phyloP scores from a whole-genome alignment of 1,139 yeast genomes.

The Magnusiomyces tetraspermus region DNA sequence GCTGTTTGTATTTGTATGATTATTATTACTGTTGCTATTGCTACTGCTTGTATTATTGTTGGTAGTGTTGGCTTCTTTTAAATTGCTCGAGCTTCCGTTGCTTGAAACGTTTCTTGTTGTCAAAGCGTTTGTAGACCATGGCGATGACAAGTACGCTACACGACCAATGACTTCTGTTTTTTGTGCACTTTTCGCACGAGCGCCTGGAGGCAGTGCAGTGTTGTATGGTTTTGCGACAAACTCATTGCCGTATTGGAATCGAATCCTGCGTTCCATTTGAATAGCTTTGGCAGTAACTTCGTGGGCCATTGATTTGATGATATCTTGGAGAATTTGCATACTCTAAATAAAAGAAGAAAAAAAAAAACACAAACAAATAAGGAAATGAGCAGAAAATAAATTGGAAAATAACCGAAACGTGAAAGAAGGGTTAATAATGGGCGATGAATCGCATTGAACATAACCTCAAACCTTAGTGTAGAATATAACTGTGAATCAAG shows the following conservation, averaged over 20 bases:
- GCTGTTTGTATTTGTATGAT: not conserved
- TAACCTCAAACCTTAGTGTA: too few species aligned
- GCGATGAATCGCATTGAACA: too few species aligned
- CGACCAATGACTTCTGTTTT: slow-evolving; percentile 25
- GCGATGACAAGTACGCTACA: slow-evolving; percentile 22
- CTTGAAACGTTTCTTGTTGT: too few species aligned
- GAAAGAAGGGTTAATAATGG: too few species aligned
- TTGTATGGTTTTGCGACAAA: slow-evolving; percentile 19
- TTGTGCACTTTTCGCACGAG: slow-evolving; percentile 15
- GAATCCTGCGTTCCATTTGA: slow-evolving; percentile 34
- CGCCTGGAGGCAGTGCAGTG: slow-evolving; percentile 13
- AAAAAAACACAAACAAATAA: too few species aligned
- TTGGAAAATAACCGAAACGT: too few species aligned
- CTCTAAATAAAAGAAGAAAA: too few species aligned
- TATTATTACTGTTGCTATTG: not conserved
- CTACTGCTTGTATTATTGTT: not conserved
- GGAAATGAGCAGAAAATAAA: too few species aligned
- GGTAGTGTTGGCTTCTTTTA: not conserved
- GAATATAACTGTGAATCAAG: too few species aligned
- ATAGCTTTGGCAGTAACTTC: slow-evolving; percentile 37
- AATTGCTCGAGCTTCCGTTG: too few species aligned
- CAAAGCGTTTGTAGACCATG: too few species aligned
- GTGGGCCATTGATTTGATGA: slow-evolving; percentile 37
- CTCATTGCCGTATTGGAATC: slow-evolving; percentile 25
- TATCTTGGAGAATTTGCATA: slow-evolving; percentile 31